phyloP scores from a whole-genome alignment of 2,329 filamentous ascomycete genomes.

The Cladosporium sp. region DNA sequence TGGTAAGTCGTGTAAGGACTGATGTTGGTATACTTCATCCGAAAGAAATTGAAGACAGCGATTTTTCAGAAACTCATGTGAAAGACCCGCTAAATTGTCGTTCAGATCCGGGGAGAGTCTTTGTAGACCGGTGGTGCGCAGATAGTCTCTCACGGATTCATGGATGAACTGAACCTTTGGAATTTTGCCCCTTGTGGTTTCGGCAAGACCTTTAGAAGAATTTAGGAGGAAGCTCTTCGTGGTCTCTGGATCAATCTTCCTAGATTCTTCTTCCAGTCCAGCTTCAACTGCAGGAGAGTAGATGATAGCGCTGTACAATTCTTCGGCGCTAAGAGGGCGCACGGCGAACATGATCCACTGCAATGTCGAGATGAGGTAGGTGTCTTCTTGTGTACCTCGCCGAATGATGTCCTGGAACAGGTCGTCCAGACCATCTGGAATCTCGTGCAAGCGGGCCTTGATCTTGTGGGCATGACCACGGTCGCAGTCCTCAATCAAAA shows the following conservation, averaged over 20 bases:
- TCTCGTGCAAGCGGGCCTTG: not conserved
- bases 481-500: conserved; percentile 11
- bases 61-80: not conserved
- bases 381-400: not conserved
- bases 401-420: conserved; percentile 11
- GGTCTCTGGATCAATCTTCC: conserved; percentile 23
- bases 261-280: not conserved
- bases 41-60: not conserved
- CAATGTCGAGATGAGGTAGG: conserved; percentile 37
- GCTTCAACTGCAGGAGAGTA: conserved; percentile 32
- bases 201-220: conserved; percentile 49
- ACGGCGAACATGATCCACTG: conserved; percentile 52
- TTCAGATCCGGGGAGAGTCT: not conserved
- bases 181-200: conserved; percentile 33
- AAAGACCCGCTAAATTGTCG: not conserved
- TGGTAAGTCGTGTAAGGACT: not conserved
- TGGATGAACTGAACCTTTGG: conserved; percentile 51
- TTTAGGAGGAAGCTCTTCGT: conserved; percentile 35
- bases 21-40: not conserved
- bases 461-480: conserved; percentile 2
- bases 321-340: conserved; percentile 37
- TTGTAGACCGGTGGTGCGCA: not conserved
- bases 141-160: conserved; percentile 39
- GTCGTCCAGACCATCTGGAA: conserved; percentile 3
- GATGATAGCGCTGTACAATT: conserved; percentile 38